These are phyloP conservation scores for Novakomyces olei DNA, from an alignment of 805 yeast genomes.

Conservation along the genomic window DNA sequence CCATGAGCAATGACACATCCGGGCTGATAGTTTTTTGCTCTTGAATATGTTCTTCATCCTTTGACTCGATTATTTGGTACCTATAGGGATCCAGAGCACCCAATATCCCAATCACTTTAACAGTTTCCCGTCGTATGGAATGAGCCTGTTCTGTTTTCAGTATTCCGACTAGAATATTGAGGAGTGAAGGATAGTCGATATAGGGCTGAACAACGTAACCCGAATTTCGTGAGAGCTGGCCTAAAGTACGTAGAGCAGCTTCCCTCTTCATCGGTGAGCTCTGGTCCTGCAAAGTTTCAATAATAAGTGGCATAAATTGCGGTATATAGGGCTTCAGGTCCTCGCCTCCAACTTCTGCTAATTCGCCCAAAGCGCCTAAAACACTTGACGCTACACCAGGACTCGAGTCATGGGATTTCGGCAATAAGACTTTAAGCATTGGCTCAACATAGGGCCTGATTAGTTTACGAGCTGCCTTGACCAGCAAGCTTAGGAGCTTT, in stretches of 20 bases:
- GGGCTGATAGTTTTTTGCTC: constrained; percentile 78
- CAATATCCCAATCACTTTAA: constrained; percentile 67
- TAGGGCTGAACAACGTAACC: constrained; percentile 91
- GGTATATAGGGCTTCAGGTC: constrained; percentile 51
- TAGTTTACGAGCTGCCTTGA: constrained; percentile 57
- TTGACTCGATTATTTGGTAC: constrained; percentile 72
- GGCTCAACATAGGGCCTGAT: constrained; percentile 81
- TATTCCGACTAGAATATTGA: constrained; percentile 62
- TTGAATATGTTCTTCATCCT: constrained; percentile 22
- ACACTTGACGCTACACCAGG: constrained; percentile 74
- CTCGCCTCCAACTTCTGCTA: constrained; percentile 73
- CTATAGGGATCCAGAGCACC: constrained; percentile 96
- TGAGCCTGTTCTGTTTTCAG: constrained; percentile 60
- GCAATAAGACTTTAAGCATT: constrained; percentile 62
- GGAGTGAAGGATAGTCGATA: constrained; percentile 70
- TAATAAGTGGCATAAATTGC: constrained; percentile 63
- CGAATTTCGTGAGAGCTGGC: constrained; percentile 71
- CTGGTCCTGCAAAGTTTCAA: constrained; percentile 80
- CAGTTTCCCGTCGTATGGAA: constrained; percentile 64
- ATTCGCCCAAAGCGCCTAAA: constrained; percentile 68
- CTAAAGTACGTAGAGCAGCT: constrained; percentile 70
- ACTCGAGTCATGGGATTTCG: constrained; percentile 47
- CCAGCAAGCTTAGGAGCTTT: constrained; percentile 43
- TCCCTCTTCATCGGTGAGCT: constrained; percentile 71
- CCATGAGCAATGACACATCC: constrained; percentile 75